Conservation (phyloP, 164 flowering plant genomes). For the Hamamelis virginiana region DNA sequence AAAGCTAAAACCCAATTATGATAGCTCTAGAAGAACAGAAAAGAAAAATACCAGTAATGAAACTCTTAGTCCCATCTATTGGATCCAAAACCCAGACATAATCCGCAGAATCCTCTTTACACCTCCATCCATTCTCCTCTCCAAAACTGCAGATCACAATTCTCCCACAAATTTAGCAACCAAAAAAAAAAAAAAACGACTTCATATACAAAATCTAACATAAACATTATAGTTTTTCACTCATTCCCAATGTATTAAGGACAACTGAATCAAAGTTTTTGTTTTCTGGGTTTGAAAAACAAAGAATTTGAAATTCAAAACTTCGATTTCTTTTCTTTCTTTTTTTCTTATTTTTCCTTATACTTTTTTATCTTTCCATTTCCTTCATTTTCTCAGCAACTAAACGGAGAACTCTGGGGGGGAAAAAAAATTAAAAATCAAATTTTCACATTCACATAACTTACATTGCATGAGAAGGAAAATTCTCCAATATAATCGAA, state of each 20-base stretch:
- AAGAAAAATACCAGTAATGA: slow-evolving; percentile 74
- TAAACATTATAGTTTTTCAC: no score
- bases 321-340: no score
- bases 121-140: slow-evolving; percentile 97
- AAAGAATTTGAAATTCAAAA: no score
- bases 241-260: no score
- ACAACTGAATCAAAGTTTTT: no score
- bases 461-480: slow-evolving; percentile 95
- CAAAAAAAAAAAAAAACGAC: background rate
- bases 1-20: background rate
- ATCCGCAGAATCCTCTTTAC: slow-evolving; percentile 67
- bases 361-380: no score
- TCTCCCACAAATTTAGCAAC: background rate
- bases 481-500: slow-evolving; percentile 58
- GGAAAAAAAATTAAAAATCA: background rate
- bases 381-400: background rate
- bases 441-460: slow-evolving; percentile 15
- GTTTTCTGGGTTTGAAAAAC: background rate
- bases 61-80: slow-evolving; percentile 98
- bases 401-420: background rate
- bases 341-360: no score
- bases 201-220: background rate
- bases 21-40: background rate
- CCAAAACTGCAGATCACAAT: slow-evolving; percentile 66
- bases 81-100: slow-evolving; percentile 98